Evolutionary conservation across 2,329 filamentous ascomycete species (phyloP).

Genomic region (Fusarium sp.): DNA sequence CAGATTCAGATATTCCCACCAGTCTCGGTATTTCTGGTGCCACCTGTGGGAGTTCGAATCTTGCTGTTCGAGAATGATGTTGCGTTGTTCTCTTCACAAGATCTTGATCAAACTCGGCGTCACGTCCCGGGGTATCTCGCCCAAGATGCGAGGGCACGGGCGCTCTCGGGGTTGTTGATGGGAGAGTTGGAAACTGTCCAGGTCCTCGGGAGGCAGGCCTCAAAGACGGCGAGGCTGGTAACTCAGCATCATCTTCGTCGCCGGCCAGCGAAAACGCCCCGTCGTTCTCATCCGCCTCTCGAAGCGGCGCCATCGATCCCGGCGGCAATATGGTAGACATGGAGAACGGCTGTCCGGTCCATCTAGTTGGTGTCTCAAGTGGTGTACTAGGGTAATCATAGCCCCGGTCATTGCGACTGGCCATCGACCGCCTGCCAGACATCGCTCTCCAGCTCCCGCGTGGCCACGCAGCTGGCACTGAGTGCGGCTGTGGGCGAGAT

Average conservation of each 20-base stretch:
- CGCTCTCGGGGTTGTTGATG: constrained; percentile 59
- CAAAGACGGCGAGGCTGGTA: constrained; percentile 41
- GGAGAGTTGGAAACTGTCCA: constrained; percentile 44
- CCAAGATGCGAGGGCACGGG: constrained; percentile 61
- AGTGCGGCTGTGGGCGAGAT: constrained; percentile 26
- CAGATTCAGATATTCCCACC: constrained; percentile 8
- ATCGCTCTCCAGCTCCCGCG: constrained; percentile 48
- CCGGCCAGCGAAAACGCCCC: constrained; percentile 40
- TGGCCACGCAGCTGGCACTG: constrained; percentile 31
- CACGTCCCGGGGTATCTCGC: constrained; percentile 50
- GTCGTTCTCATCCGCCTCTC: constrained; percentile 50
- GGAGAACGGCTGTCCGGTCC: constrained; percentile 58
- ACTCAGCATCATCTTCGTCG: constrained; percentile 46
- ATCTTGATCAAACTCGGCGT: constrained; percentile 15
- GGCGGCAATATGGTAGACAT: constrained; percentile 51
- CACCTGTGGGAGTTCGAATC: constrained; percentile 12
- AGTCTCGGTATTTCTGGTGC: neutral
- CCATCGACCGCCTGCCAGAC: constrained; percentile 44
- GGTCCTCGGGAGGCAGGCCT: constrained; percentile 38
- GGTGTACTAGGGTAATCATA: constrained; percentile 41
- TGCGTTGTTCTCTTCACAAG: constrained; percentile 1
- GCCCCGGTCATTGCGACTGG: constrained; percentile 41
- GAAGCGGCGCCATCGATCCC: constrained; percentile 51
- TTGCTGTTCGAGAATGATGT: constrained; percentile 18
- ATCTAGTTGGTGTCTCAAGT: constrained; percentile 61